Percentiles rank a stretch among this genome's conserved stretches.
Evolutionary conservation across 345 rosid genomes (phyloP).

Genomic region (Carallia pectinifolia): DNA sequence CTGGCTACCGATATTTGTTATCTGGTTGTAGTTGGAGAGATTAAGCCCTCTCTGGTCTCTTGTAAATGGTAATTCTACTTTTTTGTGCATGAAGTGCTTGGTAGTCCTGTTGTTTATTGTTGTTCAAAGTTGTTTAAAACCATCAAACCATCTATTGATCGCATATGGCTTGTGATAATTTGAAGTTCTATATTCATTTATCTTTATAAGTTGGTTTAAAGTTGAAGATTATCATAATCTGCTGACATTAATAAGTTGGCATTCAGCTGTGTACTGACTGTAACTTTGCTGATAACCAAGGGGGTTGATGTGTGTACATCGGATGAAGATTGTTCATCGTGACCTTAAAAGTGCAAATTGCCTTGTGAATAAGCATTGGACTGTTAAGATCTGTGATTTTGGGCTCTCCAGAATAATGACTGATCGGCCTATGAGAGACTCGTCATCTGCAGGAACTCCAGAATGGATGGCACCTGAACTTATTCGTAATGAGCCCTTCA

Average conservation of each 20-base stretch:
- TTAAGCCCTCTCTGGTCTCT: too few relatives aligned
- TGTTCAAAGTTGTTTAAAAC: too few relatives aligned
- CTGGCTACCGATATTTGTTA: too few relatives aligned
- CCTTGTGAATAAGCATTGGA: conserved; percentile 82
- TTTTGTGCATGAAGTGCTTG: too few relatives aligned
- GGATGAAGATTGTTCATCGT: conserved; percentile 94
- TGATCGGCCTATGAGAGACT: conserved; percentile 59
- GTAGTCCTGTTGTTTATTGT: too few relatives aligned
- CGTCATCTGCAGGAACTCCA: conserved; percentile 95
- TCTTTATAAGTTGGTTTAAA: too few relatives aligned
- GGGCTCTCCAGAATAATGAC: conserved; percentile 92
- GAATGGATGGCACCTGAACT: conserved; percentile 99
- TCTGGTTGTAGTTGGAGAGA: too few relatives aligned
- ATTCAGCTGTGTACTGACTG: conserved; percentile 7
- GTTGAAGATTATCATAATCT: too few relatives aligned
- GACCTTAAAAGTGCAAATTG: conserved; percentile 89
- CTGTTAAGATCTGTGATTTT: conserved; percentile 96
- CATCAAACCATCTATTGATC: too few relatives aligned
- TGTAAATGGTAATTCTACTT: too few relatives aligned
- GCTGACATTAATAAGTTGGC: neutral
- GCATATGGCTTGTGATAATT: too few relatives aligned
- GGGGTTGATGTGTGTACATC: conserved; percentile 98
- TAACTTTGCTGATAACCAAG: conserved; percentile 33
- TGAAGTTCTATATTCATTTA: too few relatives aligned
- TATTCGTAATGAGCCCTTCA: conserved; percentile 80